phyloP scores from a whole-genome alignment of 1,139 yeast genomes.

The Suhomyces kunorum region DNA sequence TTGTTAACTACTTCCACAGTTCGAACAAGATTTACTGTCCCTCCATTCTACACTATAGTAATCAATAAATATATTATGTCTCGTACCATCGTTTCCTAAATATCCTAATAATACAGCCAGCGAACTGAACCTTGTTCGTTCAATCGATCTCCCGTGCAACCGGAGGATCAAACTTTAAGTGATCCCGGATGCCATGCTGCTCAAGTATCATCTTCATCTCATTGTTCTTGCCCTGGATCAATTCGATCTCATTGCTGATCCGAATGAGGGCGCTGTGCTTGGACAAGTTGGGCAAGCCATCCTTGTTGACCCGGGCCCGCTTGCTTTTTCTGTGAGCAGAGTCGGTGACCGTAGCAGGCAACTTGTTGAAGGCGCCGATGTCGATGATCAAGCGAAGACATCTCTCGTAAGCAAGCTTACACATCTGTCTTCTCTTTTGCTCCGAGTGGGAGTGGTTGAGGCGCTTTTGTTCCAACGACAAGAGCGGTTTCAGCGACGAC shows the following conservation, averaged over 20 bases:
- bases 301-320: slow-evolving; percentile 45
- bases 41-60: background rate
- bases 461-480: slow-evolving; percentile 68
- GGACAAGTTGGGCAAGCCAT: slow-evolving; percentile 49
- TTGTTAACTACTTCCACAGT: no score
- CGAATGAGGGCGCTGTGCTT: slow-evolving; percentile 50
- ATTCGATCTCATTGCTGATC: slow-evolving; percentile 42
- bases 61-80: slow-evolving; percentile 1
- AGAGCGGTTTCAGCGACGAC: slow-evolving; percentile 45
- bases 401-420: slow-evolving; percentile 63
- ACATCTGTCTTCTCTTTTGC: slow-evolving; percentile 70
- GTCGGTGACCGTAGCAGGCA: slow-evolving; percentile 23
- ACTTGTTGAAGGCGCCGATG: slow-evolving; percentile 41
- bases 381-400: slow-evolving; percentile 45
- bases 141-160: slow-evolving; percentile 11
- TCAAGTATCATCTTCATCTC: slow-evolving; percentile 27
- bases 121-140: slow-evolving; percentile 3
- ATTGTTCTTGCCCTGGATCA: slow-evolving; percentile 39
- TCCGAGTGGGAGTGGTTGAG: slow-evolving; percentile 74
- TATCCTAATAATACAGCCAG: slow-evolving; percentile 9
- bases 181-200: slow-evolving; percentile 16
- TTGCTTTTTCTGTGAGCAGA: slow-evolving; percentile 36
- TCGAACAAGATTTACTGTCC: no score
- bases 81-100: slow-evolving; percentile 5
- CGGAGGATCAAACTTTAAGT: slow-evolving; percentile 14